Percentiles rank a stretch among this genome's conserved stretches.
Evolutionary conservation across 2,329 filamentous ascomycete species (phyloP).

Genomic region (Didymella pomorum): DNA sequence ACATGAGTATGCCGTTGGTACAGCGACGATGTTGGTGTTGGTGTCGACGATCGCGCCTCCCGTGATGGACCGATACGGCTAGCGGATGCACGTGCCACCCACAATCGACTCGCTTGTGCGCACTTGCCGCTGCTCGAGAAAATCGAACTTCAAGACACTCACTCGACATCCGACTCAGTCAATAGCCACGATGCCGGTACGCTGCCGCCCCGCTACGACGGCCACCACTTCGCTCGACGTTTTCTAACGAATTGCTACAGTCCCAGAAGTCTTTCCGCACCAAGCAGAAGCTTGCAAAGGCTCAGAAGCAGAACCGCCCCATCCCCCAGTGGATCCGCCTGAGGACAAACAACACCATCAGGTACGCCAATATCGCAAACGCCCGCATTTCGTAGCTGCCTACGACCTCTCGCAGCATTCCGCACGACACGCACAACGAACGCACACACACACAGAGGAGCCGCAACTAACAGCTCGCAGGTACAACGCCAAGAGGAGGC

Average conservation of each 20-base stretch:
- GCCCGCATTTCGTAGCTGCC: constrained; percentile 2
- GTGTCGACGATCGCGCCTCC: neutral
- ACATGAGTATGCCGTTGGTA: too few relatives aligned
- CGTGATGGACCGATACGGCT: constrained; percentile 1
- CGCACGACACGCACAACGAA: neutral
- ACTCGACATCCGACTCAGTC: constrained; percentile 46
- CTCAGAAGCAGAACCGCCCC: constrained; percentile 99
- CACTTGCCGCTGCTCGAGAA: constrained; percentile 13
- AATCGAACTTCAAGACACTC: constrained; percentile 21
- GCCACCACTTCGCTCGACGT: constrained; percentile 16
- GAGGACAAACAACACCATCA: constrained; percentile 98
- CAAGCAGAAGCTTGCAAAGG: constrained; percentile 99
- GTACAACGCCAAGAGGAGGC: constrained; percentile 99
- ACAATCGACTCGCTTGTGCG: constrained; percentile 10
- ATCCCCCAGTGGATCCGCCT: constrained; percentile 99
- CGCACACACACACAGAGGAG: constrained; percentile 1
- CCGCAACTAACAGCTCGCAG: constrained; percentile 59
- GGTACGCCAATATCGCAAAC: constrained; percentile 65
- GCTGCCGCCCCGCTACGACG: constrained; percentile 25
- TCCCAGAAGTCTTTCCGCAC: constrained; percentile 99
- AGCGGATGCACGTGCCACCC: neutral
- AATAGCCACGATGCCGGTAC: constrained; percentile 53
- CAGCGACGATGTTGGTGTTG: neutral
- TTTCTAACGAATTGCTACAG: constrained; percentile 59
- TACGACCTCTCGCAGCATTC: constrained; percentile 7